These are phyloP conservation scores for Trichoderma sp. DNA, from an alignment of 2,329 filamentous ascomycete species.

Conservation along the genomic window DNA sequence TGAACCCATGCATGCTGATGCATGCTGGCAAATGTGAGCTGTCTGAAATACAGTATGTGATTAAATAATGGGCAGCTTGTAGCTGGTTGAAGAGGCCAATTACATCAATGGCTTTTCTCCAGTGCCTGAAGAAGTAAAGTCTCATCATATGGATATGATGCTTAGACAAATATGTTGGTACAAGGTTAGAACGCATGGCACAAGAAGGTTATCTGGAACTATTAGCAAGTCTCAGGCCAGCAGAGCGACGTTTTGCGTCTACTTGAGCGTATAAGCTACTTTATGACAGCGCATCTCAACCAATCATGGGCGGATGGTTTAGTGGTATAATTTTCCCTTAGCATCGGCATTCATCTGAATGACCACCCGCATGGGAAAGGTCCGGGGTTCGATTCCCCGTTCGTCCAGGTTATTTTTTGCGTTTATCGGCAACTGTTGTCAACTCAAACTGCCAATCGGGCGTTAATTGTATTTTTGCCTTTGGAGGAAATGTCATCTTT, in stretches of 20 bases:
- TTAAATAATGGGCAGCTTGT: no score
- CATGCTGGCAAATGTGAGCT: neutral
- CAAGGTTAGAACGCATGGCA: neutral
- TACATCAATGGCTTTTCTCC: neutral
- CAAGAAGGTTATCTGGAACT: no score
- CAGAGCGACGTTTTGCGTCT: neutral
- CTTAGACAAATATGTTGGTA: neutral
- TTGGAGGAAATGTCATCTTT: no score
- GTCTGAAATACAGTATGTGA: neutral
- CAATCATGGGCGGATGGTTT: constrained; percentile 30
- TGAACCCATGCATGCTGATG: neutral
- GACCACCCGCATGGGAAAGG: constrained; percentile 27
- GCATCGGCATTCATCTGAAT: constrained; percentile 17
- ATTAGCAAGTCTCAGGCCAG: no score
- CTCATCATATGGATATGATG: neutral
- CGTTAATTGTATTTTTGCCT: no score
- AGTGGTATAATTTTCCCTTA: constrained; percentile 31
- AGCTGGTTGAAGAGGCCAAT: neutral
- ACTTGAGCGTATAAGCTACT: neutral
- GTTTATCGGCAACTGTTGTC: neutral
- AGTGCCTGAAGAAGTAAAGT: neutral
- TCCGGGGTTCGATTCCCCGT: constrained; percentile 32
- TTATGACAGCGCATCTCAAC: neutral
- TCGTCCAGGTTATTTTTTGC: constrained; percentile 29
- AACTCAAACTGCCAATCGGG: no score